These are phyloP conservation scores for Oryza australiensis DNA, from an alignment of 176 grass and related monocot species.

Conservation along the genomic window DNA sequence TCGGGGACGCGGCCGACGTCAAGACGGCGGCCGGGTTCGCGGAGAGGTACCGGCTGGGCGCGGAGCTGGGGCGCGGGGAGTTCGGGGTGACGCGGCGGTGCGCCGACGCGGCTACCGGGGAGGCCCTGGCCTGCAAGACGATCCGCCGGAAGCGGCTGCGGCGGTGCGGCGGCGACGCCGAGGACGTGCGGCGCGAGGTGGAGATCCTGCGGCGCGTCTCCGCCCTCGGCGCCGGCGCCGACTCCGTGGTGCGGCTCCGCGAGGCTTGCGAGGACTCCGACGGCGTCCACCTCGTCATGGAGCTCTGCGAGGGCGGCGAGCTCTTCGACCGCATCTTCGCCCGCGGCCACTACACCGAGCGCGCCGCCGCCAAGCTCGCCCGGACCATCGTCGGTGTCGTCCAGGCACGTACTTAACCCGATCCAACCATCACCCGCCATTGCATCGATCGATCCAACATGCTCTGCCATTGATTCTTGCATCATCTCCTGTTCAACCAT, in stretches of 20 bases:
- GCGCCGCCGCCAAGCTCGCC: conserved; percentile 62
- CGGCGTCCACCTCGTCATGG: conserved; percentile 69
- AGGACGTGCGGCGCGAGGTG: conserved; percentile 72
- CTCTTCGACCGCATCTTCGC: conserved; percentile 73
- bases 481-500: background rate
- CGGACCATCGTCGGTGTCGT: conserved; percentile 76
- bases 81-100: conserved; percentile 77
- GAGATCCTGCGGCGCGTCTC: conserved; percentile 61
- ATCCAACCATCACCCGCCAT: too few species aligned
- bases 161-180: conserved; percentile 41
- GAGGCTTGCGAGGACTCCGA: conserved; percentile 69
- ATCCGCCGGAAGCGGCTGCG: conserved; percentile 61
- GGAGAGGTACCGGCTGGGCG: conserved; percentile 58
- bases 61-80: conserved; percentile 84
- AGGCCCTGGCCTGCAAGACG: conserved; percentile 80
- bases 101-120: conserved; percentile 54
- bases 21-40: conserved; percentile 33
- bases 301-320: conserved; percentile 73
- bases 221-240: conserved; percentile 13
- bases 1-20: background rate
- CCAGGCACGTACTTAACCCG: conserved; percentile 19
- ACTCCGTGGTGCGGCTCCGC: conserved; percentile 40
- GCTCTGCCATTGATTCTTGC: background rate
- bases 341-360: conserved; percentile 61
- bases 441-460: background rate